phyloP scores from a whole-genome alignment of 1,284 basidiomycete genomes.

The Sanguinoderma infundibulare region DNA sequence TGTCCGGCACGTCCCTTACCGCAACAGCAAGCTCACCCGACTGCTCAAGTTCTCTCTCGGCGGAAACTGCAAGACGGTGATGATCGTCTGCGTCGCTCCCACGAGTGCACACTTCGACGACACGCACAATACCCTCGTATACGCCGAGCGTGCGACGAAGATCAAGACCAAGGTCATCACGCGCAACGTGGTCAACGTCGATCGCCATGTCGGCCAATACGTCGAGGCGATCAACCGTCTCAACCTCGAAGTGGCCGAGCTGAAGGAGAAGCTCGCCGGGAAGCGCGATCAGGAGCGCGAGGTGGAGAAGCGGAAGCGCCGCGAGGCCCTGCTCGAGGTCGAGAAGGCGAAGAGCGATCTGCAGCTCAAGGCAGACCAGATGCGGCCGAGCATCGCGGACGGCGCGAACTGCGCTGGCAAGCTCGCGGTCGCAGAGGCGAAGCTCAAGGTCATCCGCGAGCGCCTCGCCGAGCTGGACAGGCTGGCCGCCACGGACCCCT shows the following conservation, averaged over 20 bases:
- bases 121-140: constrained; percentile 95
- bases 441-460: constrained; percentile 65
- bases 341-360: constrained; percentile 74
- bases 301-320: constrained; percentile 63
- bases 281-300: constrained; percentile 68
- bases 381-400: constrained; percentile 70
- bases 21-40: constrained; percentile 96
- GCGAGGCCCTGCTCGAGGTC: constrained; percentile 71
- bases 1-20: constrained; percentile 89
- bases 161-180: constrained; percentile 95
- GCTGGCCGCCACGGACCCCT: constrained; percentile 41
- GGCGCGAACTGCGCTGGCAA: constrained; percentile 81
- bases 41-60: constrained; percentile 95
- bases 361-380: constrained; percentile 69
- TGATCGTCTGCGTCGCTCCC: constrained; percentile 96
- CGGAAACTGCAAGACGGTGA: constrained; percentile 97
- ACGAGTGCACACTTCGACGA: constrained; percentile 96
- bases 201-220: constrained; percentile 92
- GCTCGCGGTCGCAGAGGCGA: constrained; percentile 76
- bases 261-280: constrained; percentile 84
- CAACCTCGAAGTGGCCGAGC: constrained; percentile 81
- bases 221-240: constrained; percentile 92
- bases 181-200: constrained; percentile 91
- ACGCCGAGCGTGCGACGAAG: constrained; percentile 95
- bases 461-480: constrained; percentile 72